Conservation (phyloP, 2,329 filamentous ascomycete genomes). For the Fusarium brevicatenulatum region DNA sequence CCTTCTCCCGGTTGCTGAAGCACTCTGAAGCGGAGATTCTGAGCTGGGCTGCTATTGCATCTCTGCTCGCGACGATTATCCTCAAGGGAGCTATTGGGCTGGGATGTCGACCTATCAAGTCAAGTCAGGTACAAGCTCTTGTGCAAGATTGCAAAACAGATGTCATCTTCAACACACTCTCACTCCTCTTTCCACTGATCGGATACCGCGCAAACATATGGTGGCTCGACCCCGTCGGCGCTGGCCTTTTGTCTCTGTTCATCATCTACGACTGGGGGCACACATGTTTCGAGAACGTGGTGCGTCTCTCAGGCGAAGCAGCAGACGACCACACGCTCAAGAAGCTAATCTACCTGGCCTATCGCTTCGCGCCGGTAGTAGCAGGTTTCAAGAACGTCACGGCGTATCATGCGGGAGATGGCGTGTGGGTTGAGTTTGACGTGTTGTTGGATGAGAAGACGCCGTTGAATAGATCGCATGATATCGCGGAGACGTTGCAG, state of each 20-base stretch:
- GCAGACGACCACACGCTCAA: slow-evolving; percentile 44
- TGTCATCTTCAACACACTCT: slow-evolving; percentile 88
- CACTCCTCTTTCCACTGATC: slow-evolving; percentile 83
- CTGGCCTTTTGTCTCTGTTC: slow-evolving; percentile 69
- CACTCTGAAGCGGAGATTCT: slow-evolving; percentile 60
- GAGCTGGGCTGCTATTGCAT: slow-evolving; percentile 47
- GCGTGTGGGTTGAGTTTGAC: slow-evolving; percentile 50
- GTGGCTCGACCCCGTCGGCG: slow-evolving; percentile 74
- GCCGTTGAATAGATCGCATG: slow-evolving; percentile 46
- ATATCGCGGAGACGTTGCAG: slow-evolving; percentile 49
- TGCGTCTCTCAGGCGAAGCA: slow-evolving; percentile 47
- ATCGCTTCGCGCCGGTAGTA: slow-evolving; percentile 48
- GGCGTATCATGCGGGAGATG: slow-evolving; percentile 49
- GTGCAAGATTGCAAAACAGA: slow-evolving; percentile 65
- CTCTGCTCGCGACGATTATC: slow-evolving; percentile 77
- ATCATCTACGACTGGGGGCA: slow-evolving; percentile 76
- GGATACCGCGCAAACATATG: slow-evolving; percentile 68
- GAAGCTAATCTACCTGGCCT: slow-evolving; percentile 49
- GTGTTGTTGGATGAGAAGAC: slow-evolving; percentile 47
- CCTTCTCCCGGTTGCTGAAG: slow-evolving; percentile 67
- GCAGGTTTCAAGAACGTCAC: slow-evolving; percentile 49
- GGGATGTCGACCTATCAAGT: slow-evolving; percentile 83
- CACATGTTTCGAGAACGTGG: slow-evolving; percentile 54
- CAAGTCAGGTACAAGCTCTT: slow-evolving; percentile 82
- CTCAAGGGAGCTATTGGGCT: slow-evolving; percentile 85